Evolutionary conservation across 768 basidiomycete genomes (phyloP), one percentile per base, ranked within the genome.

Genomic region (Chlorophyllum brunneum): DNA sequence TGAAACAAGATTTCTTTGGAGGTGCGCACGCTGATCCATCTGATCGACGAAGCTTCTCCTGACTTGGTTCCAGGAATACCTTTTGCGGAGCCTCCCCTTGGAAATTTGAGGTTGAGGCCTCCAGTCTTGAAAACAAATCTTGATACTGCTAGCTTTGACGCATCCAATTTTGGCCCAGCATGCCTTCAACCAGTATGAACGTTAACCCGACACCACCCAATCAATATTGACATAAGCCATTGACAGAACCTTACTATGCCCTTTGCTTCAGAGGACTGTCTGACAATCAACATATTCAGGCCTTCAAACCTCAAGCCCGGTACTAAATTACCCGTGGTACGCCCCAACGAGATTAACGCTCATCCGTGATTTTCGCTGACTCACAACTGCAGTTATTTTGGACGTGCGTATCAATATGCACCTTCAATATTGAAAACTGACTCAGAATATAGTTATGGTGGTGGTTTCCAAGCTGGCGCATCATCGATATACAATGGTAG

Each of bases 221-320:
- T 37, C 2, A 34, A 15, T 15, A 13, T 16, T 39, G 22, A 26
- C 18, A 6, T 20, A 13, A 10, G 5, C 23, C 33, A 40, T 68
- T 59, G 30, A n/a, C 37, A 56, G 74, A 68, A 48, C 59, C 67
- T 59, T 38, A 62, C 51, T 65, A 65, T 48, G 62, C 71, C 53
- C 56, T 64, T 26, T 58, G 71, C 64, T 34, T 78, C 79, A 18
- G 82, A 85, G 60, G 81, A 84, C 54, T 84, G 81, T 59, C 64
- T 85, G 43, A 81, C 79, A 18, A 67, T 83, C 45, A 83, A 83
- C 57, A 65, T 85, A 4, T 80, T 77, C 50, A 67, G 79, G 18
- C 82, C 83, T 0, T 67, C 73, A 0, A 71, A 71, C 9, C 46
- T 66, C 9, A 37, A 37, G 3, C 4, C 58, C 1, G 58, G 59